Base-by-base conservation (phyloP, 768 basidiomycete species). In the Pulveroboletus sp. region DNA sequence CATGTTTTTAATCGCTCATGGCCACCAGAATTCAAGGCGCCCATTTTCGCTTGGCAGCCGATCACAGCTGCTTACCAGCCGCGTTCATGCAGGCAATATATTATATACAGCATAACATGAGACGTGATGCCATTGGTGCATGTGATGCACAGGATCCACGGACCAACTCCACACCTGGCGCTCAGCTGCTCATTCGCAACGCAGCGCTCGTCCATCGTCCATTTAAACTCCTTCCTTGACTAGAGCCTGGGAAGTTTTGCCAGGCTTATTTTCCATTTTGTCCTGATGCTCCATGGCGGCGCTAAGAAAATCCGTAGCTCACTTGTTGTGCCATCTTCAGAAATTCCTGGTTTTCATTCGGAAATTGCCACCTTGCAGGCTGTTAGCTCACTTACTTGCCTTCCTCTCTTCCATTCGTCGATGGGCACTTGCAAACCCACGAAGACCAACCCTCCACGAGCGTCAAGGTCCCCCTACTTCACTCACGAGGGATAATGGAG, bases 401-500 rank as follows among this genome's bases (percentile, higher is more conserved):
- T 39, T 50, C 20, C 16, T 61, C 10, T 11, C 40, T 6, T 56
- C 44, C 16, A 20, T 51, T 27, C 23, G 36, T 40, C 56, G 45
- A 32, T 19, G 45, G 42, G 16, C 27, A 45, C 49, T 17, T 1
- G 19, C 30, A 35, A 41, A 26, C 11, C 10, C 24, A 37, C n/a
- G 10, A 19, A 43, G 11, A 6, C 19, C 36, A 16, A 11, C 45
- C 17, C 14, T 12, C 8, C 14, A 43, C 47, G 39, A 38, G 32
- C 42, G 12, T 24, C 45, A 16, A 46, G 19, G 17, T 14, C 31
- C 11, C 5, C 22, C 13, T 22, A 12, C 19, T 34, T 29, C 54
- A 11, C 26, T 20, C 16, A 26, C 31, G 7, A n/a, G 5, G 22
- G 37, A 49, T 20, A 20, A 29, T 32, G 41, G 38, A n/a, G 12